Evolutionary conservation across 768 basidiomycete species (phyloP), one percentile per base, ranked within the genome.

Genomic region (Boletus eberwhitei): DNA sequence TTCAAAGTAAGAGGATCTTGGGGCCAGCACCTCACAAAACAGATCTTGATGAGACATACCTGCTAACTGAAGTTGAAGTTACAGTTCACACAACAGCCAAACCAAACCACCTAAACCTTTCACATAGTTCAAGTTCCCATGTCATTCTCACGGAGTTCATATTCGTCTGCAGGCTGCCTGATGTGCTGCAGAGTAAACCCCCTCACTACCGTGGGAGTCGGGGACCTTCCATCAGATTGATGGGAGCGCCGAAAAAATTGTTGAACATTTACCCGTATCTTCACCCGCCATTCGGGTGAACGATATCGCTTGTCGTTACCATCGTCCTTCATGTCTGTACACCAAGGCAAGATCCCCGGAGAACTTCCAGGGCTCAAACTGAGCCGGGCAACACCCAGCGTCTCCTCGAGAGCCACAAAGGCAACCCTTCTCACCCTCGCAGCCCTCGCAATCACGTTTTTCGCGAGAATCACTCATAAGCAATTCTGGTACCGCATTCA

Each of bases 361-460:
- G 44, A 52, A 13, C 55, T 67, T 26, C 59, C 62, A n/a, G 62
- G 59, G 14, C 38, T 51, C 31, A 29, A 29, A 26, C 48, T 48
- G 37, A 55, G 45, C 21, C 52, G 19, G 41, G 48, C 29, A 21
- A 12, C 31, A 14, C 34, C 42, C 3, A 45, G n/a, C n/a, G 12
- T 43, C 35, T 60, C 53, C 19, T 67, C 54, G 4, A 55, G 39
- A 42, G 29, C 37, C 7, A 9, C 39, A 48, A 63, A 51, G 55
- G 38, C 51, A 29, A 26, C 39, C n/a, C 31, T 65, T 31, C 14
- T 70, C 8, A 55, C 41, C 1, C 37, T 69, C 17, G 57, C 56
- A 22, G 59, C 58, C 26, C 55, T 69, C 43, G 54, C 41, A 9
- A 48, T 61, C 35, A 57, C 62, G 5, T 22, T 50, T 37, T 54